These are phyloP conservation scores for Selaginella tamariscina DNA, from an alignment of 75 land plant species.

Conservation along the genomic window DNA sequence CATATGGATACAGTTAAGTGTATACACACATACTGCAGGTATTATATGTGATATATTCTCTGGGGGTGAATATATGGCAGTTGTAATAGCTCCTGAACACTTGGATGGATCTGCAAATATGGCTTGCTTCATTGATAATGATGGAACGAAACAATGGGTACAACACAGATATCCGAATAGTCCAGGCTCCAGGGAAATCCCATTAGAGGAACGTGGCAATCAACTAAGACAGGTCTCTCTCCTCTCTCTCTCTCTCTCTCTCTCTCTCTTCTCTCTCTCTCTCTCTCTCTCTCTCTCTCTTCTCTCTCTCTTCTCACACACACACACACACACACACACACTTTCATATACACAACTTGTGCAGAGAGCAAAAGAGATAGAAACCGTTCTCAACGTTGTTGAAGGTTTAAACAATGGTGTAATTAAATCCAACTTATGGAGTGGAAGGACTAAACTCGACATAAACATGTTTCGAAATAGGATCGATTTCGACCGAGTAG, in stretches of 20 bases:
- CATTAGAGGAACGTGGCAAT: slow-evolving; percentile 19
- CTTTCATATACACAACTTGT: no score
- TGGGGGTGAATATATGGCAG: slow-evolving; percentile 17
- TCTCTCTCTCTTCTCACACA: no score
- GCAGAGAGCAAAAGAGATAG: slow-evolving; percentile 26
- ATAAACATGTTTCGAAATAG: slow-evolving; percentile 25
- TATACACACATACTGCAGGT: background rate
- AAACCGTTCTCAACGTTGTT: slow-evolving; percentile 20
- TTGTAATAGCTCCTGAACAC: slow-evolving; percentile 35
- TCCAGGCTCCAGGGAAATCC: slow-evolving; percentile 9
- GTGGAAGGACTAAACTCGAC: slow-evolving; percentile 14
- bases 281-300: no score
- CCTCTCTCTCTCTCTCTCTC: background rate
- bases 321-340: no score
- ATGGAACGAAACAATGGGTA: slow-evolving; percentile 23
- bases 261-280: background rate
- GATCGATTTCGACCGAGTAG: slow-evolving; percentile 20
- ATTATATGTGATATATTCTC: no score
- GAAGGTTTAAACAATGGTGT: slow-evolving; percentile 24
- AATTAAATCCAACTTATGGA: slow-evolving; percentile 17
- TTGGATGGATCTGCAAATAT: slow-evolving; percentile 36
- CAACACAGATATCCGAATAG: slow-evolving; percentile 21
- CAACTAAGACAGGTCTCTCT: slow-evolving; percentile 30
- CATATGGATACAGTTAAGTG: slow-evolving; percentile 34
- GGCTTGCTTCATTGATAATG: slow-evolving; percentile 23